These are phyloP conservation scores for Calonectria montana DNA, from an alignment of 2,329 filamentous ascomycete genomes.

Conservation along the genomic window DNA sequence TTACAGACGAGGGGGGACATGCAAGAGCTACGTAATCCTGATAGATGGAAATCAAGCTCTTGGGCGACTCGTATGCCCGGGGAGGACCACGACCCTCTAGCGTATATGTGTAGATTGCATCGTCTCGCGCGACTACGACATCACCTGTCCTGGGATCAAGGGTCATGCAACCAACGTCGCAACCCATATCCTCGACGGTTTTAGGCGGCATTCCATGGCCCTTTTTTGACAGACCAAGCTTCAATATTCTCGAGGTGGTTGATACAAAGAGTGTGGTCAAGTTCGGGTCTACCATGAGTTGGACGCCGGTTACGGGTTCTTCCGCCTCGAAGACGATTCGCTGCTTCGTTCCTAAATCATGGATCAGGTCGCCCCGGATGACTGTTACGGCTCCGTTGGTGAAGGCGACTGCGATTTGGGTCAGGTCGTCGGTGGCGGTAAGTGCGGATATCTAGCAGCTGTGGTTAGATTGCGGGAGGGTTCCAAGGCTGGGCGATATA, in stretches of 20 bases:
- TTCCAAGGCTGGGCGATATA: accelerated
- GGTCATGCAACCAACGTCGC: conserved; percentile 95
- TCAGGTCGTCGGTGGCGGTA: conserved; percentile 85
- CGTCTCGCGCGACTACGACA: conserved; percentile 91
- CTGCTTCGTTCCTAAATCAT: conserved; percentile 94
- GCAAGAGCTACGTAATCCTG: conserved; percentile 89
- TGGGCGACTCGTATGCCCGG: conserved; percentile 91
- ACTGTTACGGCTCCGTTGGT: conserved; percentile 95
- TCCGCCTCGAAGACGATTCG: conserved; percentile 96
- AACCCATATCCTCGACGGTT: conserved; percentile 89
- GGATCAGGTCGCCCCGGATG: conserved; percentile 91
- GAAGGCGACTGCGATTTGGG: conserved; percentile 94
- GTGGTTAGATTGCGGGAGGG: conserved; percentile 10
- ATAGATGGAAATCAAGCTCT: conserved; percentile 83
- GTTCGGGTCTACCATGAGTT: conserved; percentile 72
- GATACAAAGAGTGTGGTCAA: conserved; percentile 89
- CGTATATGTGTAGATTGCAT: conserved; percentile 95
- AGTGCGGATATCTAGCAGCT: conserved; percentile 81
- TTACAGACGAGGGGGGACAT: conserved; percentile 74
- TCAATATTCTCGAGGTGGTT: conserved; percentile 88
- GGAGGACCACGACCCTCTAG: conserved; percentile 86
- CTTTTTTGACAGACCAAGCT: conserved; percentile 85
- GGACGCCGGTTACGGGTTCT: conserved; percentile 93
- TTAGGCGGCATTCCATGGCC: conserved; percentile 91
- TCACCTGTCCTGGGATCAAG: conserved; percentile 83